A percentile compares a stretch with the other conserved stretches of the same genome.
phyloP scores from a whole-genome alignment of 169 alveolate species.

The Eimeria brunetti region DNA sequence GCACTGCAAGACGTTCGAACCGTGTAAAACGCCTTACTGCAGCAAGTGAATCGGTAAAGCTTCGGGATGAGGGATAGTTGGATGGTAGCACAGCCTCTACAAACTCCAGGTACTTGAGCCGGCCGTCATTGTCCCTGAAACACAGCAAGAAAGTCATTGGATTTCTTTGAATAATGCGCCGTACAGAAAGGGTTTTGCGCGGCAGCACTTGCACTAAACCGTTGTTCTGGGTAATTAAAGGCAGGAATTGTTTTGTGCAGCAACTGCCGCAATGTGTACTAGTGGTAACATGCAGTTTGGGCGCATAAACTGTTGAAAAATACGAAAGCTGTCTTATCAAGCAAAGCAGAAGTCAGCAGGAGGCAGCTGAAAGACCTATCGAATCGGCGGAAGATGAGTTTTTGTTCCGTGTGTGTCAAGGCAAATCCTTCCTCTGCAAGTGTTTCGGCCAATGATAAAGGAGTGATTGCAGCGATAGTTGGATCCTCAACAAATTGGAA shows the following conservation, averaged over 20 bases:
- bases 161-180: not conserved
- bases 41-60: conserved; percentile 5
- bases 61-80: conserved; percentile 24
- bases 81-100: conserved; percentile 78
- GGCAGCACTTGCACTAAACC: not conserved
- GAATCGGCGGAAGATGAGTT: conserved; percentile 75
- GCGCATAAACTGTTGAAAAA: not conserved
- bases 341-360: not conserved
- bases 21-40: not conserved
- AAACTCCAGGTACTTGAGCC: conserved; percentile 75
- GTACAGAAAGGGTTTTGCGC: not conserved
- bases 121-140: conserved; percentile 80
- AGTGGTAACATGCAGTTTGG: not conserved
- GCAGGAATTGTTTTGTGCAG: not conserved
- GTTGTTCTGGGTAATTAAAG: not conserved
- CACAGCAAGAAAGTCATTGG: not conserved
- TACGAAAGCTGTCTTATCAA: not conserved
- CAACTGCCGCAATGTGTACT: not conserved
- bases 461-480: conserved; percentile 82
- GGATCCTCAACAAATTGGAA: conserved; percentile 86
- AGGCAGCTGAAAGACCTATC: conserved; percentile 68
- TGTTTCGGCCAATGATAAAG: conserved; percentile 78
- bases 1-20: not conserved
- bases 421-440: conserved; percentile 74
- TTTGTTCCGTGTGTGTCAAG: conserved; percentile 57